Evolutionary conservation across 140 eudicot species (phyloP).

Genomic region (Flaveria floridana): DNA sequence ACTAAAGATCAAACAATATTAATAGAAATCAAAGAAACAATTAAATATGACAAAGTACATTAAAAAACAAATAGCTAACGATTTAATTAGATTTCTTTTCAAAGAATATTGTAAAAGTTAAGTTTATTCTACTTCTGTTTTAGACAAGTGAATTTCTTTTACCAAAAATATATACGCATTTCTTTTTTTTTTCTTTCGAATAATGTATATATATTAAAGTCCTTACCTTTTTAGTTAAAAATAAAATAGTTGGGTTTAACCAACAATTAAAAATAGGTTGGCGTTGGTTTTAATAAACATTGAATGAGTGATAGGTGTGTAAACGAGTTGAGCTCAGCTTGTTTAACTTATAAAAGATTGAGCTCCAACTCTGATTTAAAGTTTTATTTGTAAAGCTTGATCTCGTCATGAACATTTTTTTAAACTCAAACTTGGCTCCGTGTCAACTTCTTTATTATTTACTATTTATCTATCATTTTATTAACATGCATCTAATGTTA

Average conservation of each 20-base stretch:
- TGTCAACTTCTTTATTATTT: too few relatives aligned
- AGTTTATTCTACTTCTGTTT: background rate
- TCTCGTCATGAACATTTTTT: background rate
- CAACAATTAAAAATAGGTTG: background rate
- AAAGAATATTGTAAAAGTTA: background rate
- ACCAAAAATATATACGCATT: background rate
- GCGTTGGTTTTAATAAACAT: background rate
- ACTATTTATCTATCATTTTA: too few relatives aligned
- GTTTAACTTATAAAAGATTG: background rate
- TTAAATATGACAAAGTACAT: background rate
- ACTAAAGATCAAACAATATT: background rate
- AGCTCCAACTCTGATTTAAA: background rate
- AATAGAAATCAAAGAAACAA: background rate
- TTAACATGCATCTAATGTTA: too few relatives aligned
- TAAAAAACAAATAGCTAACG: background rate
- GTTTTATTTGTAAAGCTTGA: too few relatives aligned
- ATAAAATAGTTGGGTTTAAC: background rate
- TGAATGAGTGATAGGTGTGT: background rate
- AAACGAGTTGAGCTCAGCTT: background rate
- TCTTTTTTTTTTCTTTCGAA: too few relatives aligned
- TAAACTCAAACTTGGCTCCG: too few relatives aligned
- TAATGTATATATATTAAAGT: too few relatives aligned
- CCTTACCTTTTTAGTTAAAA: too few relatives aligned
- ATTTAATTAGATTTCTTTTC: background rate
- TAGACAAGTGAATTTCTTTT: background rate